A percentile compares a stretch with the other conserved stretches of the same genome.
phyloP scores from a whole-genome alignment of 441 rosid genomes.

The Caryocar brasiliense region DNA sequence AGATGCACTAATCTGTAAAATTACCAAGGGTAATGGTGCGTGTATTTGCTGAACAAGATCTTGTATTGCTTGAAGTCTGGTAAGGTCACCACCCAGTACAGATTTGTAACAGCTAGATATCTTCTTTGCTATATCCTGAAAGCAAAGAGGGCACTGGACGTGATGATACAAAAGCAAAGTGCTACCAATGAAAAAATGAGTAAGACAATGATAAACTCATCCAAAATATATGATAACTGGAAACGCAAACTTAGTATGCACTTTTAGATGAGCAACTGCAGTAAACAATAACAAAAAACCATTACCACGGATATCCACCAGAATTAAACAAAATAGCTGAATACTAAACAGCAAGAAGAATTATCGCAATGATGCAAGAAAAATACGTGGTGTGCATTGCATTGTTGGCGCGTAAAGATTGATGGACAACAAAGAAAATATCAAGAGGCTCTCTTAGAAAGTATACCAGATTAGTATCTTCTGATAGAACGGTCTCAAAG shows the following conservation, averaged over 20 bases:
- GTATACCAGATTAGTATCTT: slow-evolving; percentile 49
- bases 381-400: too few species aligned
- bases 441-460: slow-evolving; percentile 3
- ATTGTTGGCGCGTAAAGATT: not conserved
- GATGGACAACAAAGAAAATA: not conserved
- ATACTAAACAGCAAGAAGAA: too few species aligned
- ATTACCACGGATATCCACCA: too few species aligned
- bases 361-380: too few species aligned
- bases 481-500: slow-evolving; percentile 50
- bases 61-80: slow-evolving; percentile 47
- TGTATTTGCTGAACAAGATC: slow-evolving; percentile 41
- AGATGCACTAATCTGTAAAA: not conserved
- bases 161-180: not conserved
- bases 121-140: slow-evolving; percentile 42
- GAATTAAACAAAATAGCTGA: too few species aligned
- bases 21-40: slow-evolving; percentile 44
- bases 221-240: too few species aligned
- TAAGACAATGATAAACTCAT: too few species aligned
- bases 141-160: not conserved
- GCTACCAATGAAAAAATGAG: too few species aligned
- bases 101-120: slow-evolving; percentile 24
- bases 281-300: too few species aligned
- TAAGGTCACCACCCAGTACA: slow-evolving; percentile 39
- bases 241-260: too few species aligned
- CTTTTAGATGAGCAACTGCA: too few species aligned